Base-by-base conservation (phyloP, 371 early-diverging fungal genomes). In the Thermomucor indicae-seudaticae region DNA sequence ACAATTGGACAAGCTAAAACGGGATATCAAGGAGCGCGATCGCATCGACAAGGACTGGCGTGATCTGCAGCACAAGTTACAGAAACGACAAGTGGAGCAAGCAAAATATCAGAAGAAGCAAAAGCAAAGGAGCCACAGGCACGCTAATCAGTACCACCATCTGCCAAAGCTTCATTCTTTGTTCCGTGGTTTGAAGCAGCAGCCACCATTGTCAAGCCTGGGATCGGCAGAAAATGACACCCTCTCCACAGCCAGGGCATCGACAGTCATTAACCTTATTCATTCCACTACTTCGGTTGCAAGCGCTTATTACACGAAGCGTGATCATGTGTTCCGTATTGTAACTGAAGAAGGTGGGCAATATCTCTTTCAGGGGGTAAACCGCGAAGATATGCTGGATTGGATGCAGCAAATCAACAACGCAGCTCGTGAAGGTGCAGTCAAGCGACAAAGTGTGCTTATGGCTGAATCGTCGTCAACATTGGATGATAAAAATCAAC, bases 341-440 rank as follows among this genome's bases (percentile, higher is more conserved):
- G 82, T 89, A 17, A 91, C 88, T 7, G 91, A 91, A 54, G 91
- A 91, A 70, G 91, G 91, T 8, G 88, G 84, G 0, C 88, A 90
- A 65, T 85, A 82, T 35, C 51, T 89, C 35, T 72, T 91, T 28
- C 91, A 91, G 64, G 89, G 84, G 3, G 63, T 79, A n/a, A 80
- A 78, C 30, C 52, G 67, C 19, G 79, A 83, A 4, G 87, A 90
- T 32, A 89, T 91, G 91, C 66, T 78, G 29, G 85, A 79, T 43
- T 91, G 91, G 91, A 81, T 89, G 55, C 61, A 70, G 8, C 62
- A 78, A 7, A 81, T 91, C 53, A 85, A 83, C 43, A 83, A 81
- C 43, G 84, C 90, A 5, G 86, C 88, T 0, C 80, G 81, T 3
- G 85, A 88, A 51, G 91, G 89, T 0, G 84, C 89, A 5, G 87